Base-by-base conservation (phyloP, 2,329 filamentous ascomycete genomes). In the Botryotinia convoluta region DNA sequence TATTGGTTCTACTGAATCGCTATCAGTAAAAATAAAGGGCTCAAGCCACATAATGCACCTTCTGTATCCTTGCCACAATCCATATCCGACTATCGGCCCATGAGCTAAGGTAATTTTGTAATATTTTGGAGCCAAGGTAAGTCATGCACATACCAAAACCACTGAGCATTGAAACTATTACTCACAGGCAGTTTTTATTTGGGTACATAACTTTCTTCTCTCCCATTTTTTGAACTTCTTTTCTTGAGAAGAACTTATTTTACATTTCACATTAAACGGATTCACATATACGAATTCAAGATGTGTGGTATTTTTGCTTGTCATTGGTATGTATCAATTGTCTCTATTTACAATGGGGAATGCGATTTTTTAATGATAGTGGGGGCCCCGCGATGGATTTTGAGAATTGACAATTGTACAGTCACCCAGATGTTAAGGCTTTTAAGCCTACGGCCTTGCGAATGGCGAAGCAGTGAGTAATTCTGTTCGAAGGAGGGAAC, bases 361-460 rank as follows among this genome's bases (percentile, higher is more conserved):
- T 59, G 39, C 26, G 44, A 22, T 39, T 59, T 68, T 51, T 60
- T 44, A 54, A 44, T 63, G 10, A 60, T 73, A n/a, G 72, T 73
- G 72, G 72, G 72, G 72, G 72, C 72, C 72, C 72, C 72, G 72
- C 64, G 74, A 76, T 54, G 64, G 26, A 48, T 74, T 72, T 62
- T 67, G 75, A 75, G 90, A 89, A 86, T 95, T 98, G 83, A 95
- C 48, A 60, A 44, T 32, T 64, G 2, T 60, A 35, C 20, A 73
- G 72, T 71, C 72, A 73, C 61, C 72, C 95, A 77, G 93, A 98
- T 89, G 94, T 98, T 81, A 91, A 93, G 82, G 95, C 94, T 82
- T 98, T 98, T 88, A 98, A 98, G 90, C 92, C 95, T 69, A 95
- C 92, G 76, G 95, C 95, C 81, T 88, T 98, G 84, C 92, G 92